Evolutionary conservation across 176 grass and related monocot species (phyloP), one percentile per base, ranked within the genome.

Genomic region (Aegilops umbellulata): DNA sequence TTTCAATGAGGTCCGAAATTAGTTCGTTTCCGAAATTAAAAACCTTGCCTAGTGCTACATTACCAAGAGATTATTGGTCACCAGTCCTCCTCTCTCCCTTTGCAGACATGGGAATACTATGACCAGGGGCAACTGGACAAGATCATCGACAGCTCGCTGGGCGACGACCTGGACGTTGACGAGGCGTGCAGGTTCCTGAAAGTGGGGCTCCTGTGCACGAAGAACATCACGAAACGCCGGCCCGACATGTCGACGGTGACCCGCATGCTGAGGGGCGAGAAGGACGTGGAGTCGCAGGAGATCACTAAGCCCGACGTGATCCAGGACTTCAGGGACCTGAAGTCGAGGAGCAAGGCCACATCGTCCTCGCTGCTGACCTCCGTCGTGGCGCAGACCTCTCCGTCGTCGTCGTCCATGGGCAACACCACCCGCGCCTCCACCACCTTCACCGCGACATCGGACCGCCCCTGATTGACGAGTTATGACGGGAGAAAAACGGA

Each of bases 141-240:
- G 61, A 86, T 95, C 41, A 88, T 95, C 47, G 95, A 95, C 76
- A 81, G 83, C 2, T 95, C 91, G 77, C 31, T 97, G 17, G 65
- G 41, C 1, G 66, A 93, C 10, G 91, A 95, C 20, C 62, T 97
- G 60, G 78, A 97, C 42, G 39, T 83, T 0, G 80, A 88, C 0
- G 93, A 97, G 80, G 93, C 93, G 39, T 95, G 91, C 80, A 87
- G 66, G 12, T 93, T 97, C 71, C 83, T 97, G 76, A 90, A 90
- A 41, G 20, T 97, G 4, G 95, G 93, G 23, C 93, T 97, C 27
- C 64, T 97, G 19, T 95, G 95, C 71, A 95, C 95, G 3, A 89
- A 97, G 83, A 70, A 93, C 35, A 12, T 77, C 22, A 76, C 68
- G 0, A 97, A 89, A 47, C 71, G 77, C 10, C 89, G 93, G 23